Percentiles rank a stretch among this genome's conserved stretches.
These are phyloP conservation scores for Parafenestella ontariensis DNA, from an alignment of 2,329 filamentous ascomycete species.

Conservation along the genomic window DNA sequence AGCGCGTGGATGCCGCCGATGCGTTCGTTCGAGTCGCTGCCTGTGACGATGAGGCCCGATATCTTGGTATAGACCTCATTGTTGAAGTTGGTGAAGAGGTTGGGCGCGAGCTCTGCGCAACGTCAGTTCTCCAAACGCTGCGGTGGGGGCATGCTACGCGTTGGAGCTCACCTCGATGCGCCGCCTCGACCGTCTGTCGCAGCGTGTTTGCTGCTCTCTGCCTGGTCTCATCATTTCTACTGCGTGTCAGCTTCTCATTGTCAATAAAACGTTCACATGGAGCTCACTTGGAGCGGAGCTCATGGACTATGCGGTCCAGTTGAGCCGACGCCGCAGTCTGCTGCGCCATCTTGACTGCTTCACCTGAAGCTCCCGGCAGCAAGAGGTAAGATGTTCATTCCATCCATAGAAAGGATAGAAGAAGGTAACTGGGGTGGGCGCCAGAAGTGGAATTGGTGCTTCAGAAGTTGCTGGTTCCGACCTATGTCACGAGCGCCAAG, in stretches of 20 bases:
- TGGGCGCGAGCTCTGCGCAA: constrained; percentile 73
- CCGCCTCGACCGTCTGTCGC: constrained; percentile 52
- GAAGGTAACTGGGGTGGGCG: constrained; percentile 10
- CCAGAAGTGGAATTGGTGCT: constrained; percentile 18
- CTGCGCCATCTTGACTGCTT: constrained; percentile 48
- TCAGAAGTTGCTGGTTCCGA: constrained; percentile 23
- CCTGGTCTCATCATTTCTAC: constrained; percentile 54
- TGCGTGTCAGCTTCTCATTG: constrained; percentile 17
- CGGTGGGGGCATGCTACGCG: constrained; percentile 15
- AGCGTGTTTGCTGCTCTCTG: constrained; percentile 54
- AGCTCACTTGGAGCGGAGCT: constrained; percentile 63
- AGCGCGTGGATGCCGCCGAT: constrained; percentile 92
- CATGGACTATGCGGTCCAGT: constrained; percentile 63
- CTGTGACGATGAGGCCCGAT: constrained; percentile 78
- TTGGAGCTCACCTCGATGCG: constrained; percentile 53
- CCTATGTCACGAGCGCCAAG: constrained; percentile 30
- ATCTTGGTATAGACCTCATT: constrained; percentile 71
- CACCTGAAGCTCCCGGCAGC: constrained; percentile 44
- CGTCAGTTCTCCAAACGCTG: constrained; percentile 24
- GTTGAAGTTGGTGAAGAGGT: constrained; percentile 78
- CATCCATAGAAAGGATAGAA: constrained; percentile 45
- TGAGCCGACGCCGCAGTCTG: constrained; percentile 39
- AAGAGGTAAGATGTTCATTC: constrained; percentile 22
- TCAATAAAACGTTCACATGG: background rate
- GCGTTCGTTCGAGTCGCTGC: constrained; percentile 84